Base-by-base conservation (phyloP, 2,329 filamentous ascomycete species). In the Bretziella fagacearum region DNA sequence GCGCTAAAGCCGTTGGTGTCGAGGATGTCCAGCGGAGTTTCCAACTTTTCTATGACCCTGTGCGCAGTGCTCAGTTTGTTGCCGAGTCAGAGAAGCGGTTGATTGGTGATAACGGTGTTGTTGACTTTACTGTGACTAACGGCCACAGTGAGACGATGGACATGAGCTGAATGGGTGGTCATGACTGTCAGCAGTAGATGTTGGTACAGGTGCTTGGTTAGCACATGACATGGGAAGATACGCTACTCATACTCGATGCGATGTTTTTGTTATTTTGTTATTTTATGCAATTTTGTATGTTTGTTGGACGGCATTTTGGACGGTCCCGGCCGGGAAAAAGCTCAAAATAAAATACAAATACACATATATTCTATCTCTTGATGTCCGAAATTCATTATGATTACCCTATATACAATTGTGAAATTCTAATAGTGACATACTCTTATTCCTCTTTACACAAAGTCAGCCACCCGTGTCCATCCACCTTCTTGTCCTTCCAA, bases 21-120 rank as follows among this genome's bases (percentile, higher is more conserved):
- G 77, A 84, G 48, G 91, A 98, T 58, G 87, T 98, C 10, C 82
- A 94, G 67, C 77, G 89, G 55, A 93, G 85, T 65, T 98, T 89
- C 70, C 73, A 80, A 58, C 74, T 98, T 42, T 98, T 98, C 66
- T 94, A 89, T 64, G 91, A 98, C 61, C 81, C 87, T 1, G 68
- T 68, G 42, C 74, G 91, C 55, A 95, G 87, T 62, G 82, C 93
- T 56, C 84, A 84, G 63, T 95, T 96, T 57, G 85, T 98, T 37
- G 66, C 73, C 49, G 83, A 93, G 53, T 93, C 81, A 51, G 91
- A 96, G 67, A 89, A 87, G 68, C 76, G 87, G 33, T 77, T 98
- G 53, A 95, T 98, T 60, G 84, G 86, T 52, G 80, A 94, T 52
- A 77, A 81, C 52, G 91, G 91, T 22, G 69, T 67, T 20, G 89